Evolutionary conservation across 352 stramenopile species (phyloP).

Genomic region (Pythium folliculosum): DNA sequence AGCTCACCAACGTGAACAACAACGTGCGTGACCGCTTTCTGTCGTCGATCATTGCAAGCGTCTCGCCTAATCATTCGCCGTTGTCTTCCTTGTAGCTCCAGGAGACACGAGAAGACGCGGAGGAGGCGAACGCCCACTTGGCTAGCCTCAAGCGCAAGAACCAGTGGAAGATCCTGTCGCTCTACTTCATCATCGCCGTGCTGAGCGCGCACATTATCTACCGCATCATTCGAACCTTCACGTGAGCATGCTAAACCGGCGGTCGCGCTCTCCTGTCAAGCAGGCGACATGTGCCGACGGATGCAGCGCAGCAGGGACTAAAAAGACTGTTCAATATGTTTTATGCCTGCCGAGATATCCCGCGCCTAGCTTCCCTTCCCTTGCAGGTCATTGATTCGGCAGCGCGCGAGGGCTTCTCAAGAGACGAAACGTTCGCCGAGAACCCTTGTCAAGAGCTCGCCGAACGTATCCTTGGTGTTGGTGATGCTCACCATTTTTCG

Average conservation of each 20-base stretch:
- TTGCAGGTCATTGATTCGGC: neutral
- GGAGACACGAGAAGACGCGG: slow-evolving; percentile 67
- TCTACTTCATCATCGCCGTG: slow-evolving; percentile 82
- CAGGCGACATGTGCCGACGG: too few species aligned
- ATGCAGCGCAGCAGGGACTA: neutral
- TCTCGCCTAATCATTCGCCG: neutral
- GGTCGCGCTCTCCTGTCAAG: too few species aligned
- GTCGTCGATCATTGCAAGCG: neutral
- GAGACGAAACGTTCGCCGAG: too few species aligned
- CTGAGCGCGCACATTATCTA: slow-evolving; percentile 74
- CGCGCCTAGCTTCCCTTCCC: neutral
- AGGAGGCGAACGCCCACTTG: slow-evolving; percentile 66
- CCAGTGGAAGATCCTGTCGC: slow-evolving; percentile 65
- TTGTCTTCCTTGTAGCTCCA: slow-evolving; percentile 43
- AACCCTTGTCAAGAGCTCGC: too few species aligned
- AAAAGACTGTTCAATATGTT: neutral
- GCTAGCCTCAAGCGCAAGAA: slow-evolving; percentile 85
- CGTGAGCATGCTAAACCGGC: too few species aligned
- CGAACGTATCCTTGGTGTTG: too few species aligned
- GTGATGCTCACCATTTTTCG: neutral
- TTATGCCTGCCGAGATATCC: neutral
- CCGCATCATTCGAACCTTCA: slow-evolving; percentile 54
- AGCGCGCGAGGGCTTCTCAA: too few species aligned
- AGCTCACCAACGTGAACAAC: slow-evolving; percentile 71
- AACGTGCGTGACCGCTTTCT: slow-evolving; percentile 48